phyloP scores from a whole-genome alignment of 352 stramenopile genomes.

The Phytopythium ostracodes region DNA sequence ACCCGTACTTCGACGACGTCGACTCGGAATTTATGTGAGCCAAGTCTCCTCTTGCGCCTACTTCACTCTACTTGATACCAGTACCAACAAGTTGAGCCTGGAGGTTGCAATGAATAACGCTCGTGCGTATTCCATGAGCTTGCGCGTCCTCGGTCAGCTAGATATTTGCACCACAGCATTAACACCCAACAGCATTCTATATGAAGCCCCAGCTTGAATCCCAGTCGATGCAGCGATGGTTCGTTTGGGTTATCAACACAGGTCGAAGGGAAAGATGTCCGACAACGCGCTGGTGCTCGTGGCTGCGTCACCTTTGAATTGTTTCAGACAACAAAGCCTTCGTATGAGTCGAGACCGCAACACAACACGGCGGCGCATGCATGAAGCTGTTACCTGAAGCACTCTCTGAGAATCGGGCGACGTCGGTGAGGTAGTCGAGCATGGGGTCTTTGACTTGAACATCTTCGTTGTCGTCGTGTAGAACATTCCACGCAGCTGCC shows the following conservation, averaged over 20 bases:
- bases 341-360: neutral
- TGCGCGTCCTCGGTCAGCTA: neutral
- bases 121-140: neutral
- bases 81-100: too few relatives aligned
- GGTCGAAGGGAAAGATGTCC: neutral
- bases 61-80: too few relatives aligned
- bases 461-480: conserved; percentile 5
- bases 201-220: neutral
- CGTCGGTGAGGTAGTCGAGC: conserved; percentile 48
- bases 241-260: neutral
- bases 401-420: conserved; percentile 53
- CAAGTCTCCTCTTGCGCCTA: neutral
- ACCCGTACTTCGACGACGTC: conserved; percentile 83
- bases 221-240: too few relatives aligned
- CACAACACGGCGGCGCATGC: neutral
- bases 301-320: neutral
- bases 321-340: neutral
- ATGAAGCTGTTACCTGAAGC: neutral
- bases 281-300: neutral
- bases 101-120: too few relatives aligned
- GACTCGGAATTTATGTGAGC: conserved; percentile 67
- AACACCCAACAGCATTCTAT: neutral
- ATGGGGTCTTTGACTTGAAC: conserved; percentile 41
- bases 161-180: neutral
- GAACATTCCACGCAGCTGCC: neutral